A percentile compares a stretch with the other conserved stretches of the same genome.
Conservation (phyloP, 345 rosid species). For the Capsella bursapastoris region DNA sequence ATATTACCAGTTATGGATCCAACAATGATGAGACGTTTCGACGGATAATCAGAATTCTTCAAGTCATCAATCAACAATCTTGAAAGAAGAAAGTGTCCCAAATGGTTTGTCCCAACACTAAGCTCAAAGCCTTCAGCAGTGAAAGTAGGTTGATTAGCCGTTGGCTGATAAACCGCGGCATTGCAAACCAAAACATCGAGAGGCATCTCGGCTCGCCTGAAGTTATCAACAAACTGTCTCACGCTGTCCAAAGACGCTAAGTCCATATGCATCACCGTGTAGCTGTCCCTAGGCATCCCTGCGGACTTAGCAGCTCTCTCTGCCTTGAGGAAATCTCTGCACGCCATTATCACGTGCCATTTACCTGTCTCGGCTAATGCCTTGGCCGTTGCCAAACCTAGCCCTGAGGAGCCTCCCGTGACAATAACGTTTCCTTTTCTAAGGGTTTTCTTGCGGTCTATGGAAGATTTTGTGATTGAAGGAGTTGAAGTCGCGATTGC, state of each 20-base stretch:
- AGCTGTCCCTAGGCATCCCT: slow-evolving; percentile 83
- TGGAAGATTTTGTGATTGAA: slow-evolving; percentile 46
- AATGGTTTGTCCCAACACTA: slow-evolving; percentile 94
- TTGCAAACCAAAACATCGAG: slow-evolving; percentile 94
- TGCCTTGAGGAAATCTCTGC: slow-evolving; percentile 58
- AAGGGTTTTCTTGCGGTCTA: slow-evolving; percentile 74
- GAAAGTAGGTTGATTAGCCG: slow-evolving; percentile 82
- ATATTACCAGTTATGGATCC: slow-evolving; percentile 71
- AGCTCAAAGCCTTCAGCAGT: slow-evolving; percentile 97
- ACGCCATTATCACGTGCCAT: slow-evolving; percentile 91
- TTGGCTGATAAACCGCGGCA: slow-evolving; percentile 92
- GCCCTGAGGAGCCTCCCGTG: slow-evolving; percentile 88
- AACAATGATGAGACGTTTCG: slow-evolving; percentile 80
- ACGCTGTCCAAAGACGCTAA: slow-evolving; percentile 90
- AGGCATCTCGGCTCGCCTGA: slow-evolving; percentile 68
- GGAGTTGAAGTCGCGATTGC: slow-evolving; percentile 65
- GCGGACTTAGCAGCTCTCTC: slow-evolving; percentile 37
- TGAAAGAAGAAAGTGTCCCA: slow-evolving; percentile 89
- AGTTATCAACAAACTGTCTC: slow-evolving; percentile 81
- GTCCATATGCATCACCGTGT: slow-evolving; percentile 89
- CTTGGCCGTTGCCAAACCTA: slow-evolving; percentile 86
- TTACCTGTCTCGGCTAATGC: slow-evolving; percentile 87
- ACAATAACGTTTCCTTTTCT: slow-evolving; percentile 73
- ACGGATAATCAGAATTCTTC: slow-evolving; percentile 82
- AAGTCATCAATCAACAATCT: slow-evolving; percentile 81